Evolutionary conservation across 2,329 filamentous ascomycete genomes (phyloP).

Genomic region (Phaeophleospora eucalypticola): DNA sequence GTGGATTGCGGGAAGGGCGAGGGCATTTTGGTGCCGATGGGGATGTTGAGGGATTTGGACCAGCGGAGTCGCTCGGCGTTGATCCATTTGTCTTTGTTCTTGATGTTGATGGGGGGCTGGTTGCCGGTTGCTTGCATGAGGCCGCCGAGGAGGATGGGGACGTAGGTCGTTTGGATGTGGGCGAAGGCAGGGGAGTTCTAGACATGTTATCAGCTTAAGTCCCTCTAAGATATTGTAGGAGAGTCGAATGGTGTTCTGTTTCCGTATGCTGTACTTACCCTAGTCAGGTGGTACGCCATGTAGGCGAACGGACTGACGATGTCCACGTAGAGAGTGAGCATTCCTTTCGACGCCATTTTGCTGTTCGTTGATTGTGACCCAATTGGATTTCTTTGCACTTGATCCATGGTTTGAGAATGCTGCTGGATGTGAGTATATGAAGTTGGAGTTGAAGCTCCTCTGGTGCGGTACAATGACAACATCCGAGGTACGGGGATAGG

Average conservation of each 20-base stretch:
- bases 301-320: conserved; percentile 59
- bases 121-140: conserved; percentile 56
- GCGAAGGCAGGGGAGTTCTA: conserved; percentile 57
- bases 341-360: too few relatives aligned
- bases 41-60: conserved; percentile 51
- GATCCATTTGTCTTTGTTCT: conserved; percentile 60
- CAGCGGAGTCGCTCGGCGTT: conserved; percentile 51
- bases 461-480: neutral
- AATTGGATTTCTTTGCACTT: neutral
- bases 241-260: too few relatives aligned
- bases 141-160: conserved; percentile 58
- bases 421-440: neutral
- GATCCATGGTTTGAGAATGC: neutral
- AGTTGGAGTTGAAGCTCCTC: neutral
- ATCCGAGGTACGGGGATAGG: neutral
- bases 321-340: conserved; percentile 57
- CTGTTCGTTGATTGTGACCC: neutral
- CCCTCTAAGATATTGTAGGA: too few relatives aligned
- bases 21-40: conserved; percentile 44
- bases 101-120: conserved; percentile 52
- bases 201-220: too few relatives aligned
- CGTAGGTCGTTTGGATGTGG: conserved; percentile 51
- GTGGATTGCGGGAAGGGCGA: conserved; percentile 53
- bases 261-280: conserved; percentile 42
- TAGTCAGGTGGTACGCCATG: conserved; percentile 53